Base-by-base conservation (phyloP, 371 early-diverging fungal species). In the Mucor mucedo region DNA sequence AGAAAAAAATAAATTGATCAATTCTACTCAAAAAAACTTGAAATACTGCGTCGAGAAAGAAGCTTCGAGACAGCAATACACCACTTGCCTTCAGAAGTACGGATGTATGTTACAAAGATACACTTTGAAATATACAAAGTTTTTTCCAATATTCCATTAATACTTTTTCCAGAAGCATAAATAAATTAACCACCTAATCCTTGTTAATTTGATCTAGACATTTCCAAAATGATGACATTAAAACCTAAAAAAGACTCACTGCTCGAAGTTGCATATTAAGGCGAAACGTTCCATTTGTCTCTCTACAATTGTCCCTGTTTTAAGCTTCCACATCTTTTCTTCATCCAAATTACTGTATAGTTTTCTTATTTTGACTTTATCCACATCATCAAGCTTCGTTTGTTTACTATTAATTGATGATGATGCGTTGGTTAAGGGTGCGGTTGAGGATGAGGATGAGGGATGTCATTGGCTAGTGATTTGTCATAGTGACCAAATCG, bases 241-340 rank as follows among this genome's bases (percentile, higher is more conserved):
- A 52, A 21, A 47, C 33, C 35, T 47, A 54, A 38, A 47, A 30
- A 55, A 35, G 32, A 47, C 55, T 62, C 54, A 54, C 62, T 62
- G 55, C 45, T 62, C 55, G 9, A 35, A 62, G 13, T 9, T 55
- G 29, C 54, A 55, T 11, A 13, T 35, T 44, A 61, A 35, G 35
- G 55, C 62, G 27, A 61, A 44, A 21, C 54, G 33, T 61, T 54
- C 27, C 54, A 61, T 61, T 35, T 61, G 21, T 21, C 54, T 54
- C 45, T 61, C 62, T 16, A 61, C 54, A 1, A 61, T 61, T 21
- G 61, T 53, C 4, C 61, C 61, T 33, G 54, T 53, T 33, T 53
- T 53, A 33, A 61, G 33, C 33, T 21, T 42, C 61, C 61, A 53
- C 54, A 61, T 61, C 2, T 53, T 52, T 47, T 33, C 2, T 10